A percentile compares a stretch with the other conserved stretches of the same genome.
Evolutionary conservation across 202 grass and related monocot genomes (phyloP).

Genomic region (Schoenoplectus triqueter): DNA sequence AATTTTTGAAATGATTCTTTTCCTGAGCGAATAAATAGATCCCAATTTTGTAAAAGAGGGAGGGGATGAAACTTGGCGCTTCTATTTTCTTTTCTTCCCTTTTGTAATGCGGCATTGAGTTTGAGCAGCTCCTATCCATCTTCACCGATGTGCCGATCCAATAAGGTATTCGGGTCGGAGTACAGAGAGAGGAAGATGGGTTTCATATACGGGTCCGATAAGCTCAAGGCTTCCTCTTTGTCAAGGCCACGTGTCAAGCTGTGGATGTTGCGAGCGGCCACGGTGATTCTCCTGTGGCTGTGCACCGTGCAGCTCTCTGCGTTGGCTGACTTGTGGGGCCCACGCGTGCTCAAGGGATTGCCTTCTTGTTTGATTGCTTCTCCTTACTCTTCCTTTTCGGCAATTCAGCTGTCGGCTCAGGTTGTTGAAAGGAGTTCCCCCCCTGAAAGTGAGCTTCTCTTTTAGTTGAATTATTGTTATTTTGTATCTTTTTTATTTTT

Average conservation of each 20-base stretch:
- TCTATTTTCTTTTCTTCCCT: neutral
- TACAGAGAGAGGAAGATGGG: constrained; percentile 26
- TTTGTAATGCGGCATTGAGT: constrained; percentile 14
- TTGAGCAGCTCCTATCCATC: neutral
- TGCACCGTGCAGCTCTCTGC: constrained; percentile 79
- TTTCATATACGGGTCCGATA: constrained; percentile 43
- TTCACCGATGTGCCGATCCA: constrained; percentile 17
- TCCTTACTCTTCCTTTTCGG: constrained; percentile 24
- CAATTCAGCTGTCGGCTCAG: constrained; percentile 30
- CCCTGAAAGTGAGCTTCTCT: constrained; percentile 66
- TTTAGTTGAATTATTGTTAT: constrained; percentile 25
- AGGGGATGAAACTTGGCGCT: neutral
- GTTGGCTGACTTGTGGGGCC: constrained; percentile 68
- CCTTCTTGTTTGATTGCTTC: constrained; percentile 69
- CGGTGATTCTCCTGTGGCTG: constrained; percentile 73
- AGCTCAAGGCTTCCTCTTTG: constrained; percentile 43
- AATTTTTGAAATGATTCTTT: constrained; percentile 15
- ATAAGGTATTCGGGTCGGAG: constrained; percentile 18
- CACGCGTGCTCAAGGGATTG: constrained; percentile 75
- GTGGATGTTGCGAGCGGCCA: constrained; percentile 70
- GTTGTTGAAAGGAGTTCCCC: constrained; percentile 56
- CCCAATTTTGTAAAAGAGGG: constrained; percentile 5
- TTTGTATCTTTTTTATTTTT: neutral
- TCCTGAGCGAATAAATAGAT: constrained; percentile 9
- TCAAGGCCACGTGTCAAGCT: constrained; percentile 74